Evolutionary conservation across 257 asterid genomes (phyloP).

Genomic region (Ilex asprella): DNA sequence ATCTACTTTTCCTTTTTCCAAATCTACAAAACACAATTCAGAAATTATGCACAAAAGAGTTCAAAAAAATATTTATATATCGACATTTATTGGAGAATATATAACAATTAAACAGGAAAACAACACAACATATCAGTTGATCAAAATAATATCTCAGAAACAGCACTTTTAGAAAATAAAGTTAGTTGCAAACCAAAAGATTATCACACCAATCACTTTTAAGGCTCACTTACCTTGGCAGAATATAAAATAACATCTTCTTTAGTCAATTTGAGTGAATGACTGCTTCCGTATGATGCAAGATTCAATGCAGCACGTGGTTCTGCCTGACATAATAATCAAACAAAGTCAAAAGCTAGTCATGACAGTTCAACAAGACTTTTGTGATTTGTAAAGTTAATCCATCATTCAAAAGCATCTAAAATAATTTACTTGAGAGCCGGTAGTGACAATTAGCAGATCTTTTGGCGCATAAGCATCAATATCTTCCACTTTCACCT

Average conservation of each 20-base stretch:
- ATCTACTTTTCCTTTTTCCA: background rate
- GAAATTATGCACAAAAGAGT: background rate
- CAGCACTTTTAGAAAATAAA: background rate
- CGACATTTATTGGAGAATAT: background rate
- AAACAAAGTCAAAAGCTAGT: conserved; percentile 20
- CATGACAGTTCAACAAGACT: background rate
- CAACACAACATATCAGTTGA: background rate
- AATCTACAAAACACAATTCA: background rate
- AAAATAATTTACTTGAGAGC: conserved; percentile 79
- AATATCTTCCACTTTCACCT: conserved; percentile 96
- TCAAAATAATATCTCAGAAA: background rate
- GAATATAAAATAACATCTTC: conserved; percentile 89
- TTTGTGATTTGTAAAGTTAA: background rate
- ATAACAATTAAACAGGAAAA: background rate
- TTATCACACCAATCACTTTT: background rate
- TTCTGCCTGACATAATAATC: conserved; percentile 72
- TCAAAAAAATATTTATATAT: too few relatives aligned
- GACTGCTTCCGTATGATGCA: conserved; percentile 95
- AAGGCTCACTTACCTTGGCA: conserved; percentile 74
- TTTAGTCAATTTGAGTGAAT: conserved; percentile 80
- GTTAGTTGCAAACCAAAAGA: background rate
- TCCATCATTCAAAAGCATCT: conserved; percentile 10
- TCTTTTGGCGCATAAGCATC: conserved; percentile 96
- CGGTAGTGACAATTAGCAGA: conserved; percentile 95
- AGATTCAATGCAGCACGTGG: conserved; percentile 99